These are phyloP conservation scores for Triglochin maritima DNA, from an alignment of 106 monocot species.

Conservation along the genomic window DNA sequence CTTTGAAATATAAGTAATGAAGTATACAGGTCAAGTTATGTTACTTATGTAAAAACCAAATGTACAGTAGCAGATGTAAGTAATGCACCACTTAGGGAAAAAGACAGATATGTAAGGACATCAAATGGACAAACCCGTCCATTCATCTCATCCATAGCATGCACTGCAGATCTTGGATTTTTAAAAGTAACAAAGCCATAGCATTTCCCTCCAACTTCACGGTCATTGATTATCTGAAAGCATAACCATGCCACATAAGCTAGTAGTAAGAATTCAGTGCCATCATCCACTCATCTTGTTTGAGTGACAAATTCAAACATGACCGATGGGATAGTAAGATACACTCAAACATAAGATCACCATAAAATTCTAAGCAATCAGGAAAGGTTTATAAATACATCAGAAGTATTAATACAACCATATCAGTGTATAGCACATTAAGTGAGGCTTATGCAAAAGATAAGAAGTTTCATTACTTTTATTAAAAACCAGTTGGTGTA, in stretches of 20 bases:
- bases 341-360: too few relatives aligned
- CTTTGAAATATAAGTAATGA: slow-evolving; percentile 8
- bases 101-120: neutral
- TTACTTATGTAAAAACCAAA: neutral
- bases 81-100: neutral
- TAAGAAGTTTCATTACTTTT: too few relatives aligned
- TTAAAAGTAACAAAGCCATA: slow-evolving; percentile 94
- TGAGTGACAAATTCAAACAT: too few relatives aligned
- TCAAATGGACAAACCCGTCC: slow-evolving; percentile 37
- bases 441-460: too few relatives aligned
- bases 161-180: slow-evolving; percentile 69
- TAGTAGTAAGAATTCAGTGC: neutral
- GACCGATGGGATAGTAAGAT: too few relatives aligned
- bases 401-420: too few relatives aligned
- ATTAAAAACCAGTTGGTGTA: too few relatives aligned
- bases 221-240: slow-evolving; percentile 85
- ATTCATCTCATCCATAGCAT: slow-evolving; percentile 88
- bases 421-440: too few relatives aligned
- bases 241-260: neutral
- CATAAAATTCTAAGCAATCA: too few relatives aligned
- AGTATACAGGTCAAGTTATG: neutral
- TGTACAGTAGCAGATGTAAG: neutral
- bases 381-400: too few relatives aligned
- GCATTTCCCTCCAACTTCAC: slow-evolving; percentile 84
- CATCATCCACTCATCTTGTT: neutral